phyloP scores from a whole-genome alignment of 139 green algal species.

The Marvania coccoides region DNA sequence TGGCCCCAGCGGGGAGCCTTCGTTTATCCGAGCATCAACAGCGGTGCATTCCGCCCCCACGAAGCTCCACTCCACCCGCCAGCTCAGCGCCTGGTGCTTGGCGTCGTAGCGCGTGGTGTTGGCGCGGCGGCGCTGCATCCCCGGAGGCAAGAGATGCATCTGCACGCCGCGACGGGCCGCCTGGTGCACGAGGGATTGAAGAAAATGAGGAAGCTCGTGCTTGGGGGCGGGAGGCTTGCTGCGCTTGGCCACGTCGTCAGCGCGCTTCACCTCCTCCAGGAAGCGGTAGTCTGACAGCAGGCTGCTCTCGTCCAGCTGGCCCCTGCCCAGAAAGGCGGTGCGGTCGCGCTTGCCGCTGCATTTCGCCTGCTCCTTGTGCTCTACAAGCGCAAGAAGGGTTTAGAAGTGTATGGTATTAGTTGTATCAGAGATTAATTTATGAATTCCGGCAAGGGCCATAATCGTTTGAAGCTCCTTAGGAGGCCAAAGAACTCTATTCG shows the following conservation, averaged over 20 bases:
- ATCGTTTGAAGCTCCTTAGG: too few relatives aligned
- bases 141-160: conserved; percentile 26
- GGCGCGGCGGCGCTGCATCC: conserved; percentile 24
- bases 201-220: conserved; percentile 18
- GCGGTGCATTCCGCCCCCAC: neutral
- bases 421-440: neutral
- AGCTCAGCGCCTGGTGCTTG: conserved; percentile 15
- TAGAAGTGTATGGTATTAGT: too few relatives aligned
- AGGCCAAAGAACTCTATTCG: neutral
- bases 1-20: neutral
- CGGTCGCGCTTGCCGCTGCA: conserved; percentile 38
- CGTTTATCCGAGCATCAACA: neutral
- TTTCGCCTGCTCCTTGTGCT: conserved; percentile 23
- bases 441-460: too few relatives aligned
- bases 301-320: conserved; percentile 11
- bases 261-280: conserved; percentile 27
- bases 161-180: conserved; percentile 17
- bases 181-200: conserved; percentile 28
- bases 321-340: conserved; percentile 29
- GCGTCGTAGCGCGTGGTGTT: conserved; percentile 33
- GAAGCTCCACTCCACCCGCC: conserved; percentile 32
- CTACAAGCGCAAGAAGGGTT: conserved; percentile 3
- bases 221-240: conserved; percentile 17
- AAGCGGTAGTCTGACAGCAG: conserved; percentile 30
- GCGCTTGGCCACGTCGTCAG: conserved; percentile 29